Percentiles rank a stretch among this genome's conserved stretches.
Evolutionary conservation across 1,139 yeast species (phyloP).

Genomic region (Blastobotrys apis): DNA sequence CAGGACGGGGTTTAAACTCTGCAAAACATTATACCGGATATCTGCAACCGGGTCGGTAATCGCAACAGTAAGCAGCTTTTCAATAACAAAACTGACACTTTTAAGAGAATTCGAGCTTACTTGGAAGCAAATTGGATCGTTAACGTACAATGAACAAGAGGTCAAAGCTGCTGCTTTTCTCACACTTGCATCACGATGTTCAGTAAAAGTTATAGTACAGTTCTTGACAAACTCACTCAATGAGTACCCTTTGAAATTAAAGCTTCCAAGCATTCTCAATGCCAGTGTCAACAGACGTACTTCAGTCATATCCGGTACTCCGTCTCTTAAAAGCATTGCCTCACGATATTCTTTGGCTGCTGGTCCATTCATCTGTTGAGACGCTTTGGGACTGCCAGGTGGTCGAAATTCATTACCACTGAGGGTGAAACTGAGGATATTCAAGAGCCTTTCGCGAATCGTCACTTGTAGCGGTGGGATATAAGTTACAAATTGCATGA

Average conservation of each 20-base stretch:
- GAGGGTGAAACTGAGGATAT: constrained; percentile 66
- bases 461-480: constrained; percentile 77
- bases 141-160: constrained; percentile 70
- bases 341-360: constrained; percentile 76
- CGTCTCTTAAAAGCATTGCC: constrained; percentile 63
- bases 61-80: constrained; percentile 72
- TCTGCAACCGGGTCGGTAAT: constrained; percentile 90
- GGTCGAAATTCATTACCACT: constrained; percentile 79
- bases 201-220: constrained; percentile 76
- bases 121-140: constrained; percentile 82
- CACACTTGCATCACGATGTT: constrained; percentile 72
- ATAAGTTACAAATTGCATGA: constrained; percentile 60
- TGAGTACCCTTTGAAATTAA: constrained; percentile 71
- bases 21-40: constrained; percentile 73
- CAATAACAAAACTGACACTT: constrained; percentile 82
- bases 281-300: constrained; percentile 63
- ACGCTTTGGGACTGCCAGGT: constrained; percentile 84
- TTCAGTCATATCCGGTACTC: constrained; percentile 38
- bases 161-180: constrained; percentile 83
- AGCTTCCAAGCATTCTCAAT: constrained; percentile 65
- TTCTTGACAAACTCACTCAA: constrained; percentile 82
- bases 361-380: constrained; percentile 51
- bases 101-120: constrained; percentile 78
- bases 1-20: constrained; percentile 66
- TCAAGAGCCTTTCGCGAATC: constrained; percentile 67